Evolutionary conservation across 208 protist genomes (phyloP).

Genomic region (Acanthamoeba lenticulata): DNA sequence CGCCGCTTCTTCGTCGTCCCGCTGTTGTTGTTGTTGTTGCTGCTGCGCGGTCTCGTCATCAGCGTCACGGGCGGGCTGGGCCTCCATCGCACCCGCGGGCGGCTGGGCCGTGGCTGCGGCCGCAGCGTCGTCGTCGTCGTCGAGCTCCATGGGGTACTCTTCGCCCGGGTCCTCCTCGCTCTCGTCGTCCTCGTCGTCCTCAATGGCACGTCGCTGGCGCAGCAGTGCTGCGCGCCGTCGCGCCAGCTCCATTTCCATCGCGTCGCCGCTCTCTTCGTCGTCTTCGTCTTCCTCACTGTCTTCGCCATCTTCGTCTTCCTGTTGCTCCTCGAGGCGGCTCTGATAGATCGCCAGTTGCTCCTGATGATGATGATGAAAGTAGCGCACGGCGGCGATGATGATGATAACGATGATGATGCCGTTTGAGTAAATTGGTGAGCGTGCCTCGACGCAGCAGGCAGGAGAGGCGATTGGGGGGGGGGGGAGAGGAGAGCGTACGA

Average conservation of each 20-base stretch:
- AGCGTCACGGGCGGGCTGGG: background rate
- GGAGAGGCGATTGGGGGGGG: background rate
- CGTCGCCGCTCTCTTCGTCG: background rate
- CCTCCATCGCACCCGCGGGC: background rate
- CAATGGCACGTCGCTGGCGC: background rate
- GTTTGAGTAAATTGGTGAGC: too few relatives aligned
- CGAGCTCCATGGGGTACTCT: background rate
- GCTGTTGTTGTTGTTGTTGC: background rate
- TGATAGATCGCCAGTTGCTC: constrained; percentile 17
- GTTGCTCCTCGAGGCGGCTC: background rate
- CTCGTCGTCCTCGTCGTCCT: background rate
- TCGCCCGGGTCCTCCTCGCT: background rate
- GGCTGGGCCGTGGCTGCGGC: too few relatives aligned
- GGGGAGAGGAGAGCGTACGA: background rate
- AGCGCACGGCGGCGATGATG: background rate
- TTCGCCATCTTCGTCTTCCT: background rate
- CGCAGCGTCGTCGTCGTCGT: background rate
- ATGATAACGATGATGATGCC: background rate
- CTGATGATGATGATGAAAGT: background rate
- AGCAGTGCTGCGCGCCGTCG: background rate
- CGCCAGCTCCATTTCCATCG: background rate
- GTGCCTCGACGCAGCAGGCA: too few relatives aligned
- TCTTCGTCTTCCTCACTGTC: background rate
- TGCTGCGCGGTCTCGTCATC: background rate
- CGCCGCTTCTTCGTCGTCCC: background rate